phyloP scores from a whole-genome alignment of 2,329 filamentous ascomycete genomes.

The Clarireedia monteithiana region DNA sequence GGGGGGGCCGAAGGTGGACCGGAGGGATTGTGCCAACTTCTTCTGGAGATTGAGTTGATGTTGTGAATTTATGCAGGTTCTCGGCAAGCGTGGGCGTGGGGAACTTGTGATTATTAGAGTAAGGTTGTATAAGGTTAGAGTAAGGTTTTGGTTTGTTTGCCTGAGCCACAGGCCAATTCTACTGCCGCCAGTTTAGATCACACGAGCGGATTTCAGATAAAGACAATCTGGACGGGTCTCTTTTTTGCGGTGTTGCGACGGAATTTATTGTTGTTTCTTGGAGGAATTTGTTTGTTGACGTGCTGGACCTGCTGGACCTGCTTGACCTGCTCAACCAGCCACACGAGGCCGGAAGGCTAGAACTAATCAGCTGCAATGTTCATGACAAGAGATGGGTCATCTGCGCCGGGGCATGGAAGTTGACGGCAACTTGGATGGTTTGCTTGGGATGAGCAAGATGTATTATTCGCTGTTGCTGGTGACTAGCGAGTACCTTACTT shows the following conservation, averaged over 20 bases:
- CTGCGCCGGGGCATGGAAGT: constrained; percentile 3
- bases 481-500: no score
- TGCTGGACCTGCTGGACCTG: no score
- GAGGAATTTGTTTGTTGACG: no score
- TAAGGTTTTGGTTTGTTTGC: background rate
- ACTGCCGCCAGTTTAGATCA: constrained; percentile 10
- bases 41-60: constrained; percentile 12
- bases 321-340: no score
- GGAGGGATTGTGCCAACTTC: background rate
- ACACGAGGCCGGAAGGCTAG: background rate
- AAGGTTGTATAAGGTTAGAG: background rate
- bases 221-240: constrained; percentile 1
- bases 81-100: constrained; percentile 25
- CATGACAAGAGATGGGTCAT: constrained; percentile 19
- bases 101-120: constrained; percentile 10
- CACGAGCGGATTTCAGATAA: constrained; percentile 18
- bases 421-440: no score
- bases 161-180: constrained; percentile 12
- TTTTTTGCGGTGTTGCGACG: background rate
- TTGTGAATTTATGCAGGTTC: constrained; percentile 20
- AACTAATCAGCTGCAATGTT: constrained; percentile 16
- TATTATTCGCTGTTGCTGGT: no score
- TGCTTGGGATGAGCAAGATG: no score
- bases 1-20: background rate
- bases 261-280: no score